A percentile compares a stretch with the other conserved stretches of the same genome.
Evolutionary conservation across 768 basidiomycete species (phyloP).

Genomic region (Termitomyces sp.): DNA sequence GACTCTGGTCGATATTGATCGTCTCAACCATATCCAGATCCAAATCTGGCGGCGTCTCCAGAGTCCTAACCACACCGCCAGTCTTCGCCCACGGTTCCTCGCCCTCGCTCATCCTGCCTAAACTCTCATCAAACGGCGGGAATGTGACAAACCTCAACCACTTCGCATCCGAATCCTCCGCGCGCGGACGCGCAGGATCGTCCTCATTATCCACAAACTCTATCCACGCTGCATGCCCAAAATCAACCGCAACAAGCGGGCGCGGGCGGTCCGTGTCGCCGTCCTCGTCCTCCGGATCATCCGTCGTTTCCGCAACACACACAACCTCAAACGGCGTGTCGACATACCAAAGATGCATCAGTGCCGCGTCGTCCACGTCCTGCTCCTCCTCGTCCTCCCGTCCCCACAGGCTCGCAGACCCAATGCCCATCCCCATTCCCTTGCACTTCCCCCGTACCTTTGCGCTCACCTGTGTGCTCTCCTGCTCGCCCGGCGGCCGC

Average conservation of each 20-base stretch:
- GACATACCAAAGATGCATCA: constrained; percentile 70
- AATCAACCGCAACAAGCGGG: constrained; percentile 78
- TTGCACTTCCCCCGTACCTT: background rate
- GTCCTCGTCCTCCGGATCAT: constrained; percentile 27
- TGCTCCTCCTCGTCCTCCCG: constrained; percentile 12
- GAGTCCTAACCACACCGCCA: constrained; percentile 49
- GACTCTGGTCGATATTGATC: constrained; percentile 74
- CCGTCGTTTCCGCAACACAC: constrained; percentile 45
- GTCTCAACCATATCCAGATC: constrained; percentile 65
- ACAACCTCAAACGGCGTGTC: constrained; percentile 68
- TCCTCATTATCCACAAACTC: constrained; percentile 44
- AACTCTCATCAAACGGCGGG: constrained; percentile 43
- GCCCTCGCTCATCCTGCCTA: constrained; percentile 12
- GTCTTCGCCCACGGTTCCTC: constrained; percentile 20
- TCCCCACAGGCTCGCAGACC: constrained; percentile 8
- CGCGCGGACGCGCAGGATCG: constrained; percentile 11
- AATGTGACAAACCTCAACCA: constrained; percentile 69
- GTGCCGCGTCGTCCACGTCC: constrained; percentile 37
- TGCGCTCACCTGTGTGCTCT: background rate
- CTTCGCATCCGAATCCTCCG: constrained; percentile 33
- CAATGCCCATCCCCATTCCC: background rate
- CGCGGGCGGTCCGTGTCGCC: constrained; percentile 36
- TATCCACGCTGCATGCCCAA: constrained; percentile 85
- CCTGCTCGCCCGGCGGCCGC: background rate
- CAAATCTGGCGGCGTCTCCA: constrained; percentile 60